Evolutionary conservation across 257 asterid species (phyloP), one percentile per base, ranked within the genome.

Genomic region (Fraxinus pennsylvanica): DNA sequence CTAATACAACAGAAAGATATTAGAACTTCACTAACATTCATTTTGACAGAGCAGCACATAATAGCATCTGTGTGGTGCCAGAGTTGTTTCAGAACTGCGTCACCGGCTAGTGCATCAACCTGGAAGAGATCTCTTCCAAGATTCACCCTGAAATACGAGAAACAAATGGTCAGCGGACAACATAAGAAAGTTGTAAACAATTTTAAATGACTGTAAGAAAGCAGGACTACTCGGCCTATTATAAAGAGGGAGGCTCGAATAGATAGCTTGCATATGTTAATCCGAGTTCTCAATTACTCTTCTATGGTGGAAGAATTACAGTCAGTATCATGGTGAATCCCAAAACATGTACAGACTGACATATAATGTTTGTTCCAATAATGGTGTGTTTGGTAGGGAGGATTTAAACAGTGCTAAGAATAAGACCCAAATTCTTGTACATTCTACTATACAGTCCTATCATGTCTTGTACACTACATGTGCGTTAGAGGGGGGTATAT

Each of bases 41-140:
- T 87, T 87, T 89, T 93, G 45, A 92, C 94, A 35, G 96, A 89
- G 82, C 98, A 96, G 88, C 98, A 96, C 99, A 93, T 87, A 71
- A 96, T 87, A 35, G 97, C 97, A 81, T 96, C 96, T 21, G 82
- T 47, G 81, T 96, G 98, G 88, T 85, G 90, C 99, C 99, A 96
- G 43, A 93, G 91, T 63, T 91, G 97, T 72, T 90, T 92, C 86
- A 93, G 85, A 71, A 93, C 77, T 12, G 91, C 92, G 52, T 96
- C 98, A n/a, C 91, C 90, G 1, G 84, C 83, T 15, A 80, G 85
- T 1, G 95, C 83, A 50, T 88, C 94, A 1, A 77, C 78, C 50
- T 72, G 92, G 72, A 92, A 68, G 43, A 96, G 94, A 39, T 91
- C 98, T 17, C 88, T 90, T 50, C 98, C 99, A 3, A 96, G 88